These are phyloP conservation scores for Neurospora sp. DNA, from an alignment of 495 filamentous ascomycete species.

Conservation along the genomic window DNA sequence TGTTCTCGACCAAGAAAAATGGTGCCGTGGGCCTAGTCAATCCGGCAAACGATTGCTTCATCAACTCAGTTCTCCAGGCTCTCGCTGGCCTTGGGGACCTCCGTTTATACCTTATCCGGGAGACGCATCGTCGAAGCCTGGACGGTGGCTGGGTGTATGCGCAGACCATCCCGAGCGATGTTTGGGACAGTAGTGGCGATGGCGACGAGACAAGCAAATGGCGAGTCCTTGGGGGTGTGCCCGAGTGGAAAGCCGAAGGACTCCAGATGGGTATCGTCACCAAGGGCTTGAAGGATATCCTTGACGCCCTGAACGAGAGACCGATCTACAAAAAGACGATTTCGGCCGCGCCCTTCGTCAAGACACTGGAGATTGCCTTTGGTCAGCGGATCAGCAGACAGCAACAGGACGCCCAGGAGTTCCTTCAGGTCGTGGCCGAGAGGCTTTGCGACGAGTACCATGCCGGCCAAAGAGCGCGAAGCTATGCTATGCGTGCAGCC, in stretches of 20 bases:
- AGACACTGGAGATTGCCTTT: constrained; percentile 74
- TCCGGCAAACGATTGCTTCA: constrained; percentile 97
- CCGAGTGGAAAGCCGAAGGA: constrained; percentile 58
- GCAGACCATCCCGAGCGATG: constrained; percentile 36
- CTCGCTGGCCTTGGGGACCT: constrained; percentile 91
- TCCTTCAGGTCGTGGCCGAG: constrained; percentile 88
- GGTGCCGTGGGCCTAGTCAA: constrained; percentile 85
- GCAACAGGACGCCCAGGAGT: constrained; percentile 98
- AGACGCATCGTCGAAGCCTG: constrained; percentile 69
- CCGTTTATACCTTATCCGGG: constrained; percentile 79
- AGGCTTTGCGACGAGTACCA: constrained; percentile 89
- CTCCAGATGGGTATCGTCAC: constrained; percentile 74
- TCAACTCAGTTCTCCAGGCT: constrained; percentile 93
- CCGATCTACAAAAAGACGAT: constrained; percentile 93
- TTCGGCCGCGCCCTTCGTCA: constrained; percentile 69
- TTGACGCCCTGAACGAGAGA: constrained; percentile 88
- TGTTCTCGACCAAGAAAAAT: constrained; percentile 58
- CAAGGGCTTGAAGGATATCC: constrained; percentile 79
- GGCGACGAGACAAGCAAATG: constrained; percentile 1
- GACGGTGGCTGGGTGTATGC: constrained; percentile 66
- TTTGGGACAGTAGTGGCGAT: constrained; percentile 8
- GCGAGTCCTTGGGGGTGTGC: constrained; percentile 33
- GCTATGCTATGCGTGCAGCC: constrained; percentile 18
- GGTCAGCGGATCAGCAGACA: constrained; percentile 79
- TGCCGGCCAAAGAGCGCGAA: constrained; percentile 62